Evolutionary conservation across 257 asterid genomes (phyloP).

Genomic region (Orobanche coerulescens): DNA sequence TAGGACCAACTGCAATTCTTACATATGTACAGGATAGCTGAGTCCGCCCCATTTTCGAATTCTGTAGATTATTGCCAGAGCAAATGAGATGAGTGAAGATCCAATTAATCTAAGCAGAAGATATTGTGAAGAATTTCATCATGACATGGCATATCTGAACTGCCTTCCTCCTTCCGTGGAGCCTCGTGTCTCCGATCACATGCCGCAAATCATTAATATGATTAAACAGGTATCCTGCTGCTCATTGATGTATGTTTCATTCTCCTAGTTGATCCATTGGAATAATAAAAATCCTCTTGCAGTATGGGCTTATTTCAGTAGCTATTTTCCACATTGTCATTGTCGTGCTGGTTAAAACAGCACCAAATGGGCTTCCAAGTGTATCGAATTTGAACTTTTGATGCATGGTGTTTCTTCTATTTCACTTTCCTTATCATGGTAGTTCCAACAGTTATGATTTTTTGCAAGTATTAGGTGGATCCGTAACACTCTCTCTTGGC

Average conservation of each 20-base stretch:
- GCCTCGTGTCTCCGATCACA: conserved; percentile 95
- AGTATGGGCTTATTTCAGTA: not conserved
- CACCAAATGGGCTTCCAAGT: not conserved
- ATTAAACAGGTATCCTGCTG: conserved; percentile 54
- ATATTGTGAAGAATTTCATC: conserved; percentile 81
- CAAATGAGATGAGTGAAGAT: conserved; percentile 78
- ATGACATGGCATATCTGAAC: conserved; percentile 64
- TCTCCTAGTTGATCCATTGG: not conserved
- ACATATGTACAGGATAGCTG: conserved; percentile 49
- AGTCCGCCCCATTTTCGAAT: conserved; percentile 57
- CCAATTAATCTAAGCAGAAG: conserved; percentile 77
- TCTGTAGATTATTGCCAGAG: conserved; percentile 88
- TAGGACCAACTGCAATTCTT: conserved; percentile 33
- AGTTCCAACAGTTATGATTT: not conserved
- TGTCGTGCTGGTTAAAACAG: not conserved
- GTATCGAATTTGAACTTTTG: not conserved
- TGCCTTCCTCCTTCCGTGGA: conserved; percentile 90
- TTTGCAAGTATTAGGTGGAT: conserved; percentile 5
- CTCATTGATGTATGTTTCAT: not conserved
- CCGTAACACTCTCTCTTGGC: conserved; percentile 20
- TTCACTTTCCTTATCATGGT: not conserved
- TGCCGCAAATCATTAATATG: conserved; percentile 76
- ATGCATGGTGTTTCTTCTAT: conserved; percentile 10
- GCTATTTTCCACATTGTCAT: not conserved
- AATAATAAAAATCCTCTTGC: conserved; percentile 1